A percentile compares a stretch with the other conserved stretches of the same genome.
These are phyloP conservation scores for Fusarium sp. DNA, from an alignment of 2,329 filamentous ascomycete genomes.

Conservation along the genomic window DNA sequence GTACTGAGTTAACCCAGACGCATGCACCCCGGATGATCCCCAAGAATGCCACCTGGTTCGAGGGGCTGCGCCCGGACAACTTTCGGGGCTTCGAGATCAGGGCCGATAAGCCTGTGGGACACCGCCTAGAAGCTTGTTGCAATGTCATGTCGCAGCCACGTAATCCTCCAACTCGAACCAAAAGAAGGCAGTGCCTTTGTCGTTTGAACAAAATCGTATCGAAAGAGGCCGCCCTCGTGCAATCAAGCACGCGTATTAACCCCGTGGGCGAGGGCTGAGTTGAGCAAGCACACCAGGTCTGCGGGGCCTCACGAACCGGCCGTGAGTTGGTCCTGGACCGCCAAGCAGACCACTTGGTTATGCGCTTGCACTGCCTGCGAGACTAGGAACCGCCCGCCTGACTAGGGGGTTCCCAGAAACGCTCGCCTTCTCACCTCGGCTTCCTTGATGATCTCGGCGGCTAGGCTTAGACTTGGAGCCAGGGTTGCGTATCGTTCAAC, in stretches of 20 bases:
- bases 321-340: not conserved
- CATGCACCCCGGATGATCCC: slow-evolving; percentile 30
- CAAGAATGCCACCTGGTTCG: slow-evolving; percentile 11
- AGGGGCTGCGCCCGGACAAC: not conserved
- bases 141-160: not conserved
- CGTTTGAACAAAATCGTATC: not conserved
- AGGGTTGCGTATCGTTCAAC: slow-evolving; percentile 80
- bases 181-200: not conserved
- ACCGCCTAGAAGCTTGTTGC: not conserved
- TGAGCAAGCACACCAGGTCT: not conserved
- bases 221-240: not conserved
- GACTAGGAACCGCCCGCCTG: not conserved
- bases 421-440: slow-evolving; percentile 78
- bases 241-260: not conserved
- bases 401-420: slow-evolving; percentile 62
- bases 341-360: not conserved
- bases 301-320: not conserved
- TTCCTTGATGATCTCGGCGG: slow-evolving; percentile 84
- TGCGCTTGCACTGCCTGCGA: not conserved
- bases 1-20: slow-evolving; percentile 3
- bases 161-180: not conserved
- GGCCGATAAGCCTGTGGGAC: slow-evolving; percentile 2
- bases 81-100: slow-evolving; percentile 15
- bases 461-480: slow-evolving; percentile 79
- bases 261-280: not conserved